Evolutionary conservation across 2,329 filamentous ascomycete genomes (phyloP), one percentile per base, ranked within the genome.

Genomic region (Lasiodiplodia sp.): DNA sequence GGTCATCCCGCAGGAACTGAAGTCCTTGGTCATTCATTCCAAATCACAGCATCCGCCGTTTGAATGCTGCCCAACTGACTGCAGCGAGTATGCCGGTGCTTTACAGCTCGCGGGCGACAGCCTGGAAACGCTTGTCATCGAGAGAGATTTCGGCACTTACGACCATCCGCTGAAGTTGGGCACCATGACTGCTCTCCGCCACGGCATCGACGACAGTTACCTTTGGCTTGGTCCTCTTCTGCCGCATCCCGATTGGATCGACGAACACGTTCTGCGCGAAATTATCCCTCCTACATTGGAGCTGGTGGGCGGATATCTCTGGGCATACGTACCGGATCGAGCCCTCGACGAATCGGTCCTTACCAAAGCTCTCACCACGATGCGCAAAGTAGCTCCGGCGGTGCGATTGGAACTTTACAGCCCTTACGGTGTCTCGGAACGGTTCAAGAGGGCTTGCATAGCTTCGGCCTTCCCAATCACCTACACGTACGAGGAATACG

Each of bases 371-470:
- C 53, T 56, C 28, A 4, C 53, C 16, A 21, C n/a, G 25, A 56
- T 56, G 53, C 25, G 28, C 3, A 16, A 34, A 31, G 18, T 56
- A n/a, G 53, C 53, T 21, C 53, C 53, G 16, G 53, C 53, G 2
- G 28, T 56, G 7, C 14, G 8, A 3, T 8, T 56, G 14, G 53
- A 37, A 11, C 31, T 56, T 6, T 34, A 34, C 16, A 21, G 18
- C 11, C 28, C 53, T 16, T 37, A n/a, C 10, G 53, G 53, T 4
- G 28, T 56, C 4, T 34, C 25, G 10, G 53, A 56, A 18, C 28
- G 25, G 11, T 56, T 56, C 53, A 56, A 56, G 18, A n/a, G 31
- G 18, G 53, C 53, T 18, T 56, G 53, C 53, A 37, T 21, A n/a
- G 53, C 53, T 5, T 31, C 53, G 18, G 18, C 4, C 3, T n/a